These are phyloP conservation scores for Ceratocystis destructans DNA, from an alignment of 2,329 filamentous ascomycete genomes.

Conservation along the genomic window DNA sequence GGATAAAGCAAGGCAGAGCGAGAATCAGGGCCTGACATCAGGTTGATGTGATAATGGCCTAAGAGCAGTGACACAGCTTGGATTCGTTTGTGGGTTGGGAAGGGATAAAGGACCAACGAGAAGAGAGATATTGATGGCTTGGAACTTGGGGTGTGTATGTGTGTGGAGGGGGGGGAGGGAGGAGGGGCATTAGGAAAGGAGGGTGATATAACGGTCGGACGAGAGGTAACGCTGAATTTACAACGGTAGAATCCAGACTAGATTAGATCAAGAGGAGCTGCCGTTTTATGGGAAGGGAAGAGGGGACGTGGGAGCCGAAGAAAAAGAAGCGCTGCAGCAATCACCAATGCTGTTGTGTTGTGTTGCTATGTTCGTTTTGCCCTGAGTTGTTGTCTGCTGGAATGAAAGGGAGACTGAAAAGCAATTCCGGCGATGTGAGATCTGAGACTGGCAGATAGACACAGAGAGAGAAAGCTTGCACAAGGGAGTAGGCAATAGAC, in stretches of 20 bases:
- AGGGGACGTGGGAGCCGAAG: background rate
- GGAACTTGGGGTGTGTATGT: background rate
- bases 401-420: conserved; percentile 8
- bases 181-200: background rate
- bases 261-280: no score
- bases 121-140: background rate
- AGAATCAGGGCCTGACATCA: no score
- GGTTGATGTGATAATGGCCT: no score
- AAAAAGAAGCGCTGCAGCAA: background rate
- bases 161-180: background rate
- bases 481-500: no score
- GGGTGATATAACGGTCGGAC: background rate
- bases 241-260: background rate
- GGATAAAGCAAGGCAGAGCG: background rate
- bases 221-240: background rate
- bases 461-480: no score
- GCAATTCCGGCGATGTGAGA: background rate
- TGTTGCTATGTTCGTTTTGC: no score
- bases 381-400: background rate
- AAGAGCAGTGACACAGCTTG: no score
- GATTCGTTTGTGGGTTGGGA: background rate
- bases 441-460: background rate
- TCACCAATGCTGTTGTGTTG: no score
- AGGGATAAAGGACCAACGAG: background rate
- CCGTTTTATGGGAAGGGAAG: background rate